phyloP scores from a whole-genome alignment of 176 grass and related monocot genomes.

The Triticum monococcum region DNA sequence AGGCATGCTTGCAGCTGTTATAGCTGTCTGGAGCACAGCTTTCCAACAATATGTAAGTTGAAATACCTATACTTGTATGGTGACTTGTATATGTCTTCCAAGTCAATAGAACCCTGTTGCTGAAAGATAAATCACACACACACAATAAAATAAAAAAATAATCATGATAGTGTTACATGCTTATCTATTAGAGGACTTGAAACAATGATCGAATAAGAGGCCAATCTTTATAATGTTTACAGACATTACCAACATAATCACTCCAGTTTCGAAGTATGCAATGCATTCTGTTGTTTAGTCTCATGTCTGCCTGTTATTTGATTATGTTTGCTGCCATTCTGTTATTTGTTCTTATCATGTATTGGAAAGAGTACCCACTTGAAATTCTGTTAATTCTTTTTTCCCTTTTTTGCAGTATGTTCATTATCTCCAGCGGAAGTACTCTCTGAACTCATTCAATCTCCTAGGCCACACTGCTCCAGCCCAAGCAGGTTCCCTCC shows the following conservation, averaged over 20 bases:
- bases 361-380: neutral
- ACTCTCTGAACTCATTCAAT: slow-evolving; percentile 82
- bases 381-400: slow-evolving; percentile 22
- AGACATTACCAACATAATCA: neutral
- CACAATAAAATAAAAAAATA: neutral
- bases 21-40: slow-evolving; percentile 94
- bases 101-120: too few relatives aligned
- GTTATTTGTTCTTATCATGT: neutral
- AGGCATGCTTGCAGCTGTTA: slow-evolving; percentile 74
- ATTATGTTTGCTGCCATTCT: neutral
- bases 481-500: slow-evolving; percentile 68
- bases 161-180: neutral
- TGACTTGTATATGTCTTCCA: neutral
- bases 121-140: too few relatives aligned
- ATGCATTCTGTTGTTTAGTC: neutral
- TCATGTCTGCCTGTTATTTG: neutral
- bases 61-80: neutral
- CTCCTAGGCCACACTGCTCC: slow-evolving; percentile 83
- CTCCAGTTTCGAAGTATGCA: neutral
- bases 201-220: neutral
- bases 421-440: slow-evolving; percentile 77
- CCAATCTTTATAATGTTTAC: neutral
- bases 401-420: slow-evolving; percentile 60
- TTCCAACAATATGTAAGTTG: slow-evolving; percentile 95
- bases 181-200: slow-evolving; percentile 1